Evolutionary conservation across 1,139 yeast species (phyloP).

Genomic region (Pichia norvegensis): DNA sequence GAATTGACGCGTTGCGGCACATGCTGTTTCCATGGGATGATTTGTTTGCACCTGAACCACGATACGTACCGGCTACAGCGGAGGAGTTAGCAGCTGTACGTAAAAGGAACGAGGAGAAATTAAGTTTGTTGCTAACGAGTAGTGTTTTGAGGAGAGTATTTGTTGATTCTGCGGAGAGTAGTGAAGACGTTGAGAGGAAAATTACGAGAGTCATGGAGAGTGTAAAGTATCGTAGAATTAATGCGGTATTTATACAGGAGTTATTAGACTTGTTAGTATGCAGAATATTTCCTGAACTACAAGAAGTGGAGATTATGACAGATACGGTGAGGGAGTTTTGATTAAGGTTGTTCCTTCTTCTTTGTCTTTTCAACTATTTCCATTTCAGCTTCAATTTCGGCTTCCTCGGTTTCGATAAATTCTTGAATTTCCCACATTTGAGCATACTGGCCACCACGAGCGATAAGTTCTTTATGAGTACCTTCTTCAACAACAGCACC

Average conservation of each 20-base stretch:
- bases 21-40: constrained; percentile 25
- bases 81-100: constrained; percentile 20
- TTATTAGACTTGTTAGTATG: constrained; percentile 33
- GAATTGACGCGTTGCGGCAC: constrained; percentile 18
- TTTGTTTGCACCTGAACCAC: constrained; percentile 21
- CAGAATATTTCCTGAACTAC: constrained; percentile 34
- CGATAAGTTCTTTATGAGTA: constrained; percentile 56
- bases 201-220: constrained; percentile 27
- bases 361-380: constrained; percentile 2
- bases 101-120: constrained; percentile 9
- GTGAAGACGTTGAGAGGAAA: constrained; percentile 5
- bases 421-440: constrained; percentile 93
- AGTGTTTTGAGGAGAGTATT: background rate
- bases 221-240: constrained; percentile 32
- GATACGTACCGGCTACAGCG: constrained; percentile 23
- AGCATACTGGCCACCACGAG: constrained; percentile 54
- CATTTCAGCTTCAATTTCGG: constrained; percentile 31
- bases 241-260: constrained; percentile 34
- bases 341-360: background rate
- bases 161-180: background rate
- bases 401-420: constrained; percentile 47
- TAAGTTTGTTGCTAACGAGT: constrained; percentile 9
- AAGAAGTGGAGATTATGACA: background rate
- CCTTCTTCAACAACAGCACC: constrained; percentile 89
- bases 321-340: background rate